A percentile compares a stretch with the other conserved stretches of the same genome.
These are phyloP conservation scores for Penicillium sp. DNA, from an alignment of 2,329 filamentous ascomycete species.

Conservation along the genomic window DNA sequence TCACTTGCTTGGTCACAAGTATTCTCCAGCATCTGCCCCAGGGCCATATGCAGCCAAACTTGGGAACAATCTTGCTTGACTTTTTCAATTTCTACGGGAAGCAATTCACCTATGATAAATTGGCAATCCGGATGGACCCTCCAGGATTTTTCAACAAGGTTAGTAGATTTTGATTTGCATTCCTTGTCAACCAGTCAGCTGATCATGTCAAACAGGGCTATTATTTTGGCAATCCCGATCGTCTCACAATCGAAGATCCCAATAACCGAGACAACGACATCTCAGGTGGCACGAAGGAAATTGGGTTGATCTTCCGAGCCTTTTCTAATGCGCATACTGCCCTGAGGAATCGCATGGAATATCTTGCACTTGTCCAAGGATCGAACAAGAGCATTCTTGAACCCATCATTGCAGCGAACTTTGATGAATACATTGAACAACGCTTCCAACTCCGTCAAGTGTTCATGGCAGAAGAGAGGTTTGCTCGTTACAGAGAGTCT, in stretches of 20 bases:
- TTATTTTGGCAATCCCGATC: slow-evolving; percentile 54
- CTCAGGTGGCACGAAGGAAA: slow-evolving; percentile 77
- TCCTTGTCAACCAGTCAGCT: slow-evolving; percentile 5
- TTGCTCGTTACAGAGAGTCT: slow-evolving; percentile 33
- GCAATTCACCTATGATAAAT: slow-evolving; percentile 66
- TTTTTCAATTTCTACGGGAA: slow-evolving; percentile 91
- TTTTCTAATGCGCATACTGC: slow-evolving; percentile 66
- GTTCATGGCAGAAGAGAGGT: slow-evolving; percentile 45
- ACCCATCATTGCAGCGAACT: slow-evolving; percentile 74
- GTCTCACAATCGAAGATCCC: slow-evolving; percentile 87
- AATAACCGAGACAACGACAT: slow-evolving; percentile 86
- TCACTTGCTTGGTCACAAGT: slow-evolving; percentile 90
- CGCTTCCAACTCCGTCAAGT: slow-evolving; percentile 61
- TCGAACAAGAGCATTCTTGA: slow-evolving; percentile 62
- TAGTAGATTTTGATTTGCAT: slow-evolving; percentile 10
- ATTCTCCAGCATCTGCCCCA: slow-evolving; percentile 79
- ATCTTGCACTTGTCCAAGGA: slow-evolving; percentile 21
- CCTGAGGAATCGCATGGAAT: slow-evolving; percentile 59
- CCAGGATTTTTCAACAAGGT: slow-evolving; percentile 78
- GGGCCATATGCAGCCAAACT: slow-evolving; percentile 65
- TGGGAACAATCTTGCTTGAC: slow-evolving; percentile 78
- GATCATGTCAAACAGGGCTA: slow-evolving; percentile 41
- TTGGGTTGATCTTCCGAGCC: slow-evolving; percentile 62
- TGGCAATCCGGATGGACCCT: slow-evolving; percentile 74
- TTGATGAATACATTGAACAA: slow-evolving; percentile 69